Conservation (phyloP, 2,329 filamentous ascomycete genomes). For the Venturia oleaginea region DNA sequence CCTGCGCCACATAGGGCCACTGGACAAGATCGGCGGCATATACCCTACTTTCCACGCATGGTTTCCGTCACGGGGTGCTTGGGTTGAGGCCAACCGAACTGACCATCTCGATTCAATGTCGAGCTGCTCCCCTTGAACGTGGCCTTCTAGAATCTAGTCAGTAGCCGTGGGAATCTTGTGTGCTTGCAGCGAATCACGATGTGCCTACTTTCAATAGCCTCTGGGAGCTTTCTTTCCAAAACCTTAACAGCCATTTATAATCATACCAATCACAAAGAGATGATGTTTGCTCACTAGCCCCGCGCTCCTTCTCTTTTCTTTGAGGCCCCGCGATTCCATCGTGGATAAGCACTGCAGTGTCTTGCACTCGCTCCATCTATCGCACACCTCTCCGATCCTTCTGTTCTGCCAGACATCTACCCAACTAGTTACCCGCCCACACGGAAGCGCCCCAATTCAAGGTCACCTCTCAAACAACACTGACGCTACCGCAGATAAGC, state of each 20-base stretch:
- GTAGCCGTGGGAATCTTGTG: neutral
- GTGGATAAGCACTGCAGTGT: slow-evolving; percentile 4
- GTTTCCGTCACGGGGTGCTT: slow-evolving; percentile 3
- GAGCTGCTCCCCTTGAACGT: neutral
- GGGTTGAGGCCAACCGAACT: slow-evolving; percentile 1
- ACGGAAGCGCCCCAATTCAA: neutral
- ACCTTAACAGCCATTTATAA: neutral
- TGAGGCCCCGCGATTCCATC: slow-evolving; percentile 6
- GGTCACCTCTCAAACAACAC: neutral
- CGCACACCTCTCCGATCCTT: neutral
- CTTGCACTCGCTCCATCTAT: neutral
- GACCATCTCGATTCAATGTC: no score
- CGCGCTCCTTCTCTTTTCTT: neutral
- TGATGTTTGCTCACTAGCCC: slow-evolving; percentile 6
- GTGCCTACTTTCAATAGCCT: neutral
- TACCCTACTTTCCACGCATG: neutral
- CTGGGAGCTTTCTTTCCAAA: neutral
- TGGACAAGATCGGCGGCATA: neutral
- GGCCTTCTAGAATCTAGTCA: neutral
- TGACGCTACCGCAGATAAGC: slow-evolving; percentile 4
- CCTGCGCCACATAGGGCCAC: neutral
- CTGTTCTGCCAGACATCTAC: neutral
- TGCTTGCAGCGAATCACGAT: neutral
- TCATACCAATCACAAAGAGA: slow-evolving; percentile 7
- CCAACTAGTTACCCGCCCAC: neutral